These are phyloP conservation scores for Orbilia ellipsospora DNA, from an alignment of 2,329 filamentous ascomycete species.

Conservation along the genomic window DNA sequence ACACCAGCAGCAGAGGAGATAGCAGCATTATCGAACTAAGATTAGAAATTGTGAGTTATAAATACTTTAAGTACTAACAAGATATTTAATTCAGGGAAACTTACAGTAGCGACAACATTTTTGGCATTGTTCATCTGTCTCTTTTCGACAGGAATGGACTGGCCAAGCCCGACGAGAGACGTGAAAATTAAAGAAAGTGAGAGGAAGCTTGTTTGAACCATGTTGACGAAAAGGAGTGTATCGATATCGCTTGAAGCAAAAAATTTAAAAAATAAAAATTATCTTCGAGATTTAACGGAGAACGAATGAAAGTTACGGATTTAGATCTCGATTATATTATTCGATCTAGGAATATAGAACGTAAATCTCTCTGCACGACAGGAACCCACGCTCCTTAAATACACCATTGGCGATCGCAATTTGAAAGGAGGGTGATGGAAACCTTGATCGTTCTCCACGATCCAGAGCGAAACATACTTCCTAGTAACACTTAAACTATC, in stretches of 20 bases:
- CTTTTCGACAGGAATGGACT: neutral
- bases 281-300: neutral
- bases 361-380: slow-evolving; percentile 5
- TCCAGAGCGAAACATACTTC: neutral
- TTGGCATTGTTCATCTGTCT: slow-evolving; percentile 3
- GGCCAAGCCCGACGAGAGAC: slow-evolving; percentile 27
- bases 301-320: neutral
- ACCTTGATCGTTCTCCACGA: neutral
- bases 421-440: no score
- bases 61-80: neutral
- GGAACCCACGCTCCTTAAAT: slow-evolving; percentile 28
- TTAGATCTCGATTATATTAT: slow-evolving; percentile 3
- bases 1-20: slow-evolving; percentile 1
- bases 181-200: slow-evolving; percentile 22
- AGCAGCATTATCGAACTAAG: slow-evolving; percentile 24
- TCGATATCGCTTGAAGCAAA: neutral
- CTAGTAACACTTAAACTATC: neutral
- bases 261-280: slow-evolving; percentile 7
- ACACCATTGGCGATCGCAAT: neutral
- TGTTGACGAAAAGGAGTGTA: slow-evolving; percentile 8
- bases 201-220: slow-evolving; percentile 23
- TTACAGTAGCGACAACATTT: slow-evolving; percentile 22
- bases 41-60: neutral
- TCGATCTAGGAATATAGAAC: slow-evolving; percentile 13
- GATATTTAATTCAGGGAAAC: neutral